phyloP scores from a whole-genome alignment of 352 stramenopile genomes.

The Phytophthora constricta region DNA sequence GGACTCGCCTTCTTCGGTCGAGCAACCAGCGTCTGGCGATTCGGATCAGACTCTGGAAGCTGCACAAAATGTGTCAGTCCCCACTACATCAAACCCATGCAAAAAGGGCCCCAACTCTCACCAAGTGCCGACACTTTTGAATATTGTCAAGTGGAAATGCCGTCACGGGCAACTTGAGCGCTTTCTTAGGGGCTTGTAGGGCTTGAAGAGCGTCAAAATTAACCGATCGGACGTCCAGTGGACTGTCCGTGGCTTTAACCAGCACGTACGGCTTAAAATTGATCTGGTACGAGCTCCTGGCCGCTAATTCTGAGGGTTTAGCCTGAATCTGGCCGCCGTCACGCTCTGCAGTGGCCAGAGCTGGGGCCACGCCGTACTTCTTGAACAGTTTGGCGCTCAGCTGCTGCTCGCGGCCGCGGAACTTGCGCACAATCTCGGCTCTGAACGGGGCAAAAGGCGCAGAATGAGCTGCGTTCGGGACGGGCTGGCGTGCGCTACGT shows the following conservation, averaged over 20 bases:
- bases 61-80: conserved; percentile 26
- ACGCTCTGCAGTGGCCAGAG: conserved; percentile 28
- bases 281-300: conserved; percentile 40
- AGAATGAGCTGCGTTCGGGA: conserved; percentile 9
- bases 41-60: conserved; percentile 68
- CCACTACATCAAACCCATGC: background rate
- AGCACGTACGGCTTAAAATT: conserved; percentile 41
- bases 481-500: background rate
- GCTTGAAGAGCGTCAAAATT: conserved; percentile 64
- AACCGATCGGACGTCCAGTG: conserved; percentile 58
- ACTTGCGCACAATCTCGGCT: conserved; percentile 77
- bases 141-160: conserved; percentile 86
- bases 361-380: conserved; percentile 74
- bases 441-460: conserved; percentile 29
- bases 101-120: conserved; percentile 27
- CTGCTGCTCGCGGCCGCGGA: conserved; percentile 59
- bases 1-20: conserved; percentile 37
- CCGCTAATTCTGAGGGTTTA: background rate
- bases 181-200: conserved; percentile 34
- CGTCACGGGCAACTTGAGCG: conserved; percentile 38
- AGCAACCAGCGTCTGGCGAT: conserved; percentile 51
- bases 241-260: conserved; percentile 9
- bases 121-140: conserved; percentile 82
- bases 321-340: no score
- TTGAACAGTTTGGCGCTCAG: conserved; percentile 77